phyloP scores from a whole-genome alignment of 148 eudicot genomes.

The Amaranthus palmeri region DNA sequence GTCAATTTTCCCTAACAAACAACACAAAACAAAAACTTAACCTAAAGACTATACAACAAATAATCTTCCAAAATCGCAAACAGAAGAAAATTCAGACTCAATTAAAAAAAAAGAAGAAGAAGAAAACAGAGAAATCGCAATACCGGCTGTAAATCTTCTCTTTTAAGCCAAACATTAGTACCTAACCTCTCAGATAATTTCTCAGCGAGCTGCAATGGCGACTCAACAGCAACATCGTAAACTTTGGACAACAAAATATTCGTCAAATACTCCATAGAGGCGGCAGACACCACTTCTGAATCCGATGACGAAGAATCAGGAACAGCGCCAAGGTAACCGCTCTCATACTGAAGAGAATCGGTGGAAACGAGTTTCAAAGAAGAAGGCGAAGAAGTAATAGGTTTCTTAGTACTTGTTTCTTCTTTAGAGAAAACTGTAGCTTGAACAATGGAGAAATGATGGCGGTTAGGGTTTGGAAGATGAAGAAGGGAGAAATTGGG shows the following conservation, averaged over 20 bases:
- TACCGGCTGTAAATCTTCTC: slow-evolving; percentile 55
- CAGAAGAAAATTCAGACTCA: neutral
- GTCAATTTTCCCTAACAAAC: neutral
- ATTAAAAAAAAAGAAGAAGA: neutral
- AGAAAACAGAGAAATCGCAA: neutral
- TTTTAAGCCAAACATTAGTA: slow-evolving; percentile 54
- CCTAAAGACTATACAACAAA: neutral
- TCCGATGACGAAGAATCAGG: slow-evolving; percentile 24
- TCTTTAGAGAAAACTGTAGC: neutral
- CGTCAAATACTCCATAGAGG: slow-evolving; percentile 64
- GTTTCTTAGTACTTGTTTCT: too few relatives aligned
- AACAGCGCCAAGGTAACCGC: slow-evolving; percentile 49
- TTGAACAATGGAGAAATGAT: neutral
- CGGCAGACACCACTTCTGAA: neutral
- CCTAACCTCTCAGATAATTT: slow-evolving; percentile 64
- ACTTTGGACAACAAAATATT: slow-evolving; percentile 61
- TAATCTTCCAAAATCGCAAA: neutral
- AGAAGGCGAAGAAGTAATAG: neutral
- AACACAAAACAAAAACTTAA: neutral
- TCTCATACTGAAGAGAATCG: slow-evolving; percentile 54
- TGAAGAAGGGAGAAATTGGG: neutral
- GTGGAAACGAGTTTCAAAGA: slow-evolving; percentile 29
- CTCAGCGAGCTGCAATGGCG: slow-evolving; percentile 65
- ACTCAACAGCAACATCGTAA: slow-evolving; percentile 63
- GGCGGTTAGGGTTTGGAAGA: neutral